Evolutionary conservation across 805 yeast species (phyloP).

Genomic region (Wickerhamomyces silvicola): DNA sequence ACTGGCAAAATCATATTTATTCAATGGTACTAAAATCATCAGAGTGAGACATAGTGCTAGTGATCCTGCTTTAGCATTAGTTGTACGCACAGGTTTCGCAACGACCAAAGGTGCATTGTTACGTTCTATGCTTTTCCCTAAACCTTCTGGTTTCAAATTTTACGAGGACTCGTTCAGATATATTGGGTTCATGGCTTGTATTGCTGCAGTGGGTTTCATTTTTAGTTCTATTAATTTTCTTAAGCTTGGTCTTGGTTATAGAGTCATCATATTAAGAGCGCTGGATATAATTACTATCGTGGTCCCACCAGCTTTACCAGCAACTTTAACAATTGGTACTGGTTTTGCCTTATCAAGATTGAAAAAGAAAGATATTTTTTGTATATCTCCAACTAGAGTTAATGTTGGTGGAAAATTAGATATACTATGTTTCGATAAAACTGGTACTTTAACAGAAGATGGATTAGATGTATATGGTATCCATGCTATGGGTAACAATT

Average conservation of each 20-base stretch:
- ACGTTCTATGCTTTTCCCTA: constrained; percentile 95
- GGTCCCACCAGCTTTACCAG: constrained; percentile 98
- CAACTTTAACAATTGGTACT: constrained; percentile 94
- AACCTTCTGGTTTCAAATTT: constrained; percentile 88
- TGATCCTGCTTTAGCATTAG: constrained; percentile 73
- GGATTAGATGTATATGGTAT: constrained; percentile 83
- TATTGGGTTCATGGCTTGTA: constrained; percentile 86
- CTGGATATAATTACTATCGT: constrained; percentile 92
- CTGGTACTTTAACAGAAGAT: constrained; percentile 96
- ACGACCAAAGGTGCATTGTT: constrained; percentile 94
- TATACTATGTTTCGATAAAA: constrained; percentile 88
- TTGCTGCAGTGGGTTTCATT: constrained; percentile 80
- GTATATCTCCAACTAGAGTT: constrained; percentile 91
- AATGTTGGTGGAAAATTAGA: constrained; percentile 96
- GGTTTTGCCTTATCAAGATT: constrained; percentile 82
- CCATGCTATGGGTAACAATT: constrained; percentile 29
- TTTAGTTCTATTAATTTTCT: constrained; percentile 81
- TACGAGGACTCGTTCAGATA: constrained; percentile 93
- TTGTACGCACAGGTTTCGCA: constrained; percentile 82
- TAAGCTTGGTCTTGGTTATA: constrained; percentile 61
- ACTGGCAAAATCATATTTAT: constrained; percentile 72
- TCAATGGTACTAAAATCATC: constrained; percentile 84
- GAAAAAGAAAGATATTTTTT: constrained; percentile 63
- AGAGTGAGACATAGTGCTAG: constrained; percentile 63
- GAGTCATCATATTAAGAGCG: constrained; percentile 77